Evolutionary conservation across 192 early-diverging fungal genomes (phyloP), one percentile per base, ranked within the genome.

Genomic region (Kappamyces sp.): DNA sequence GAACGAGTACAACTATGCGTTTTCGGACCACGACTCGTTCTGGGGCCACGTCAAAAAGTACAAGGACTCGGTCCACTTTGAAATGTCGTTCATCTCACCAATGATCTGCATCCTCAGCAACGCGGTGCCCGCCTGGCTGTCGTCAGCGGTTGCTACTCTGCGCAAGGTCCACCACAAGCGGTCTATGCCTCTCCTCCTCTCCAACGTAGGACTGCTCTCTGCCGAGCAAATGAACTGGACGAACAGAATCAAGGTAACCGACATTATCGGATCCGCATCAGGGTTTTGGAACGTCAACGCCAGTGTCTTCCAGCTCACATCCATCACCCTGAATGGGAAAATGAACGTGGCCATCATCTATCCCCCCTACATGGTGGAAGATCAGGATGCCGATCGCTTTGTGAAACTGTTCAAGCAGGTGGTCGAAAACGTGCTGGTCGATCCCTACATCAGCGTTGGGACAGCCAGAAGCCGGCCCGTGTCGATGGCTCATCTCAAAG

Each of bases 301-400:
- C 22, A 5, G 36, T 15, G 30, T 55, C 30, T 55, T 55, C 45
- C 30, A 33, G 30, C 40, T 55, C 9, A 55, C 54, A 5, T 43
- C 40, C 31, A 38, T 55, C 7, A 55, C 54, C 5, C 40, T 55
- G 41, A 22, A 34, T 6, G 54, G 54, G 3, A 29, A 38, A 55
- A 3, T 55, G 36, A 29, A 43, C 6, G 41, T 55, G n/a, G 45
- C 30, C 6, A 38, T 55, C 31, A 33, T 38, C 31, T 55, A 14
- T n/a, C 54, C 54, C 9, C 30, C 54, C 45, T 55, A 55, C 32
- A 43, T 33, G 7, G 54, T 55, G 9, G 5, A 39, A n/a, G 54
- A 55, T 39, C 30, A 34, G 45, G 54, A 55, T 34, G 54, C 54
- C 1, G 54, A 55, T 55, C 45, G 41, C 31, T 55, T 55, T 55